Evolutionary conservation across 495 filamentous ascomycete genomes (phyloP), one percentile per base, ranked within the genome.

Genomic region (Penicillium crystallinum): DNA sequence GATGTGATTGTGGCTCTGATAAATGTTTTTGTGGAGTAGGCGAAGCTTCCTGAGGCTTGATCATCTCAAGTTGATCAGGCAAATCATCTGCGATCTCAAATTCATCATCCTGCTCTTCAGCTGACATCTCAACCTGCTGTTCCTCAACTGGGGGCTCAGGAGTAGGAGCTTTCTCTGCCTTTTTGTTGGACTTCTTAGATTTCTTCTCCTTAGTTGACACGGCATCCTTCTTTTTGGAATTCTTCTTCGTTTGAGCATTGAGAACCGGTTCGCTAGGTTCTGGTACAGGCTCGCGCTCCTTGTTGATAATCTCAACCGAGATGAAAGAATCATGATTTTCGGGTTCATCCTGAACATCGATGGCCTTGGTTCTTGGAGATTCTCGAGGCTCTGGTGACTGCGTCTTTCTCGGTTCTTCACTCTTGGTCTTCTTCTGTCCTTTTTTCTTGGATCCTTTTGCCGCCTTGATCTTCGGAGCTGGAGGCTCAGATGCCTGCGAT

Each of bases 181-280:
- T 58, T 50, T 69, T 73, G 29, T 65, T 68, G 2, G 64, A 54
- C 58, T 81, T 81, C 58, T 79, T 83, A 22, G 69, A 64, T 45
- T 77, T 79, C 41, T 77, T 81, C 39, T 50, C 37, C 25, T 50
- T 50, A 4, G 36, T 9, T 21, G 70, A 69, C 9, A 72, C 66
- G 31, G 72, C 66, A 21, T 68, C 72, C 61, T 62, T 66, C 67
- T 79, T 71, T 64, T 64, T 66, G 18, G 51, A 54, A 5, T 52
- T 46, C 41, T 67, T 65, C 50, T 67, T 74, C 23, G 62, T 60
- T 15, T 47, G 42, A 34, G 55, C 48, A 38, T 73, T 67, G 44
- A 55, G 59, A 15, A 43, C 52, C 0, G 57, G 45, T 49, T 72
- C 69, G 54, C 71, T 68, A 6, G 66, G 61, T 49, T 77, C 49